A percentile compares a stretch with the other conserved stretches of the same genome.
Evolutionary conservation across 2,329 filamentous ascomycete genomes (phyloP).

Genomic region (Colletotrichum sp.): DNA sequence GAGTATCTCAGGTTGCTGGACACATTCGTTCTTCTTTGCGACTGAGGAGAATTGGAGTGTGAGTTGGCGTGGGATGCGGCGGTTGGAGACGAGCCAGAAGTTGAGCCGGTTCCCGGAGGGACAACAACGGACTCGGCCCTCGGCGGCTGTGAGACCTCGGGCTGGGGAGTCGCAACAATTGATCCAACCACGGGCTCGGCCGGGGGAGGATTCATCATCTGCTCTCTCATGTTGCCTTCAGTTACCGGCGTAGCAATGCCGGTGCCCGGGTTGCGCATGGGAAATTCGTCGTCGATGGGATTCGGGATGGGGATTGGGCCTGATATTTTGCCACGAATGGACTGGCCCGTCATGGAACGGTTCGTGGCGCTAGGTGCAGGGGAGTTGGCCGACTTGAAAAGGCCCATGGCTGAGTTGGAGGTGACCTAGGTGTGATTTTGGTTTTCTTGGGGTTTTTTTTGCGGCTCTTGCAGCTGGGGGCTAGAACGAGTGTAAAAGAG

Average conservation of each 20-base stretch:
- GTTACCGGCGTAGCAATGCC: constrained; percentile 37
- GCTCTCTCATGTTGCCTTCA: constrained; percentile 25
- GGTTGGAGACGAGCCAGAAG: constrained; percentile 7
- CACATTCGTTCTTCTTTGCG: constrained; percentile 38
- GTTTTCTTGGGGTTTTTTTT: background rate
- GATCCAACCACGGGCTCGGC: background rate
- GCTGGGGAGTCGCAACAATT: background rate
- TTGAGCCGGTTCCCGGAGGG: constrained; percentile 4
- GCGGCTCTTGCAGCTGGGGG: background rate
- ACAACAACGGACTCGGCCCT: constrained; percentile 4
- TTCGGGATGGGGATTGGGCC: constrained; percentile 62
- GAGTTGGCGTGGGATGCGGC: constrained; percentile 3
- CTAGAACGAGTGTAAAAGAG: constrained; percentile 1
- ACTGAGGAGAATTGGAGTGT: constrained; percentile 25
- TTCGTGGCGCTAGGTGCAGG: constrained; percentile 40
- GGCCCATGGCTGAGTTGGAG: constrained; percentile 32
- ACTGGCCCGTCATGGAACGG: constrained; percentile 41
- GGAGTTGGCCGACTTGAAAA: constrained; percentile 47
- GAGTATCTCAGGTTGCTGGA: constrained; percentile 53
- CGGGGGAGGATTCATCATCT: constrained; percentile 17
- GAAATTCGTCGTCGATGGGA: constrained; percentile 57
- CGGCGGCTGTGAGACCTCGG: constrained; percentile 6
- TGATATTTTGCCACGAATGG: constrained; percentile 66
- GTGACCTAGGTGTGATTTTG: background rate
- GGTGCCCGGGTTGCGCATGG: constrained; percentile 49